A percentile compares a stretch with the other conserved stretches of the same genome.
Evolutionary conservation across 257 asterid species (phyloP).

Genomic region (Solanum etuberosum): DNA sequence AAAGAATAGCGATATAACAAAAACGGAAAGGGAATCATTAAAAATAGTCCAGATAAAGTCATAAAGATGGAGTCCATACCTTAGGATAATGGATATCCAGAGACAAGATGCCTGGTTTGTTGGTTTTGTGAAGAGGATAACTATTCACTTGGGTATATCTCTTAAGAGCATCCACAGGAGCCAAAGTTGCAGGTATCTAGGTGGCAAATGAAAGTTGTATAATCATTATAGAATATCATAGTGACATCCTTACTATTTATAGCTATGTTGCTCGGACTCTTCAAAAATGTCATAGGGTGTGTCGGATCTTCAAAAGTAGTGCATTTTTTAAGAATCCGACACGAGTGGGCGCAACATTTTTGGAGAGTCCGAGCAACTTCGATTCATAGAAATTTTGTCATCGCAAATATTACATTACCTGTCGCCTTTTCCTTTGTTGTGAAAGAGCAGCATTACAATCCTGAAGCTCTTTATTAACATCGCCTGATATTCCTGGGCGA

Average conservation of each 20-base stretch:
- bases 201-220: not conserved
- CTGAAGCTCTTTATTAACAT: conserved; percentile 69
- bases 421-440: conserved; percentile 81
- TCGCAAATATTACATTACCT: conserved; percentile 49
- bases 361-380: too few relatives aligned
- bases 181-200: conserved; percentile 66
- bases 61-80: conserved; percentile 28
- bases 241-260: not conserved
- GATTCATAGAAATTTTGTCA: not conserved
- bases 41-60: not conserved
- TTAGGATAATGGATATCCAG: conserved; percentile 67
- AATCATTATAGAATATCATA: not conserved
- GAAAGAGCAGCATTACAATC: conserved; percentile 80
- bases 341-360: too few relatives aligned
- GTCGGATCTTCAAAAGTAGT: too few relatives aligned
- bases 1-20: not conserved
- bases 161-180: conserved; percentile 66
- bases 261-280: too few relatives aligned
- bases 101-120: conserved; percentile 87
- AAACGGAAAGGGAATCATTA: not conserved
- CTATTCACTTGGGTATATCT: conserved; percentile 82
- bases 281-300: too few relatives aligned
- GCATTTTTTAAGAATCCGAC: too few relatives aligned
- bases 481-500: conserved; percentile 65
- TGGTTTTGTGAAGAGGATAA: conserved; percentile 88